These are phyloP conservation scores for Sporothrix dimorphospora DNA, from an alignment of 2,329 filamentous ascomycete species.

Conservation along the genomic window DNA sequence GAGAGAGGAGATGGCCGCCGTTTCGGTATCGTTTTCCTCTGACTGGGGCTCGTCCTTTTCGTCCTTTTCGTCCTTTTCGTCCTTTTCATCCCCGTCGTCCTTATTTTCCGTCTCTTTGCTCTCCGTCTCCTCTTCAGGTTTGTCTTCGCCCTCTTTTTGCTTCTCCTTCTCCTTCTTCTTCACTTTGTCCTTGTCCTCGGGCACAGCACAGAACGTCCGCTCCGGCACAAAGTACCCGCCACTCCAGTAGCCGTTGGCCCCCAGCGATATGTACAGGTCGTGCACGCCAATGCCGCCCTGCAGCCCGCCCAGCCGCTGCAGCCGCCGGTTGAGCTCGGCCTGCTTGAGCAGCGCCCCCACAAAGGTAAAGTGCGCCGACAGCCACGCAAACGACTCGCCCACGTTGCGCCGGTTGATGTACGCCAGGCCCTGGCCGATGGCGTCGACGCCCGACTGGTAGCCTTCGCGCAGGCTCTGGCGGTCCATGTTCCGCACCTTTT, in stretches of 20 bases:
- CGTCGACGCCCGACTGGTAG: conserved; percentile 53
- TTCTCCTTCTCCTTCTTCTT: conserved; percentile 4
- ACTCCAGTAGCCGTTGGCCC: conserved; percentile 67
- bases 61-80: conserved; percentile 43
- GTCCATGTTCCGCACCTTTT: conserved; percentile 52
- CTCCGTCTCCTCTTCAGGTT: background rate
- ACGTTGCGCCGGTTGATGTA: conserved; percentile 63
- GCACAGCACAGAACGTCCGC: conserved; percentile 77
- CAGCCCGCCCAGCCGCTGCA: conserved; percentile 64
- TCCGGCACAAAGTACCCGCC: conserved; percentile 65
- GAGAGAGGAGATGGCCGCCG: conserved; percentile 36
- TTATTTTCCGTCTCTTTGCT: background rate
- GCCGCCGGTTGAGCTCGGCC: conserved; percentile 69
- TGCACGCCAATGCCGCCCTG: conserved; percentile 68
- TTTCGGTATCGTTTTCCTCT: background rate
- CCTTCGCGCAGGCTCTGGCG: conserved; percentile 52
- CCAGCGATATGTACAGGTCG: conserved; percentile 77
- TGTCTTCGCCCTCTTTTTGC: background rate
- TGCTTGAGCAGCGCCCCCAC: conserved; percentile 77
- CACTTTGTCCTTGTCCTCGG: background rate
- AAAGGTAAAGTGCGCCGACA: conserved; percentile 82
- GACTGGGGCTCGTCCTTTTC: conserved; percentile 33
- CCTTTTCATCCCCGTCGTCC: background rate
- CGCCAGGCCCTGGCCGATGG: conserved; percentile 56
- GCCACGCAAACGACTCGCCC: conserved; percentile 74